Percentiles rank a stretch among this genome's conserved stretches.
Evolutionary conservation across 805 yeast species (phyloP).

Genomic region (Suhomyces sp.): DNA sequence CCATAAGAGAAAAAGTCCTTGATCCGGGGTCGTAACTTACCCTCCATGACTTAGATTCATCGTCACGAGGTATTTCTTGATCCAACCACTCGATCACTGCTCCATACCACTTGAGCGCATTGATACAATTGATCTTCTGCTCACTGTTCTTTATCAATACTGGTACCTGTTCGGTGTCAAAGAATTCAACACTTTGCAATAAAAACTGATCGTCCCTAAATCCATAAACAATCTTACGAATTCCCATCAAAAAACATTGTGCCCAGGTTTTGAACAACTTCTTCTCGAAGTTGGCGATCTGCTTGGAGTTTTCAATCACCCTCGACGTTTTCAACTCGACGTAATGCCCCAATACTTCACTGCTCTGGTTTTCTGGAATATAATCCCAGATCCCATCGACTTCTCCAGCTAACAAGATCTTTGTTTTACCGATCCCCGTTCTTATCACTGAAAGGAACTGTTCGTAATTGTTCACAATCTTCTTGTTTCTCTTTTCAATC

Average conservation of each 20-base stretch:
- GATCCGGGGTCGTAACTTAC: constrained; percentile 57
- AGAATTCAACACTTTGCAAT: constrained; percentile 72
- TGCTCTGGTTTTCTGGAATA: constrained; percentile 48
- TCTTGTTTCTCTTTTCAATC: constrained; percentile 64
- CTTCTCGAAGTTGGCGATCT: constrained; percentile 66
- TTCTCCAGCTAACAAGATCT: constrained; percentile 79
- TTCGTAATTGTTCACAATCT: constrained; percentile 64
- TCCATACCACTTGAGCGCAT: constrained; percentile 82
- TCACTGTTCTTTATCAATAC: constrained; percentile 56
- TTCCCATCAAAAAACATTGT: constrained; percentile 85
- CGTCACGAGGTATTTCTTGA: constrained; percentile 47
- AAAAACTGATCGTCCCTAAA: constrained; percentile 73
- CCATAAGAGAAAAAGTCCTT: constrained; percentile 51
- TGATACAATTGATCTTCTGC: constrained; percentile 65
- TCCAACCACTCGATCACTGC: constrained; percentile 79
- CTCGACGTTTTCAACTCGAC: constrained; percentile 79
- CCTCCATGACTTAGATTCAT: constrained; percentile 50
- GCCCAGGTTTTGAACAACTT: constrained; percentile 87
- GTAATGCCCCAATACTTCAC: constrained; percentile 67
- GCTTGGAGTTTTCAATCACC: constrained; percentile 53
- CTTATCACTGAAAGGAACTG: constrained; percentile 80
- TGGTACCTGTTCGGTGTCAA: constrained; percentile 77
- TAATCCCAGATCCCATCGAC: constrained; percentile 89
- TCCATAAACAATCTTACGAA: constrained; percentile 79
- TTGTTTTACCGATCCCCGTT: constrained; percentile 77